phyloP scores from a whole-genome alignment of 306 rosid genomes.

The Begonia masoniana region DNA sequence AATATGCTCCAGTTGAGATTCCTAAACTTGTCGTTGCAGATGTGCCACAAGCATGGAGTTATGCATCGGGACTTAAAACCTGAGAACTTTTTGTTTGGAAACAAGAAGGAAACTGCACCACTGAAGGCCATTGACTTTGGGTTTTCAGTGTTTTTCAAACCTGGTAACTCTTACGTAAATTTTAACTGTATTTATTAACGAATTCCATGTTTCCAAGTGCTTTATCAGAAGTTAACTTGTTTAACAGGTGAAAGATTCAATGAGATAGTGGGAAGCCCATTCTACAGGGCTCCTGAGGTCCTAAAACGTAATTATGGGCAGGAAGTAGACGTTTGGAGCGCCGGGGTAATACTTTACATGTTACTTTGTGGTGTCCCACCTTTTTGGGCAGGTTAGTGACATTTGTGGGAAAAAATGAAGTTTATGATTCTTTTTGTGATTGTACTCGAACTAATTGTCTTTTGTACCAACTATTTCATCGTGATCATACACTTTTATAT shows the following conservation, averaged over 20 bases:
- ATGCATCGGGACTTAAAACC: conserved; percentile 28
- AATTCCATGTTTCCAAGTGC: not conserved
- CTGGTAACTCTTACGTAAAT: conserved; percentile 12
- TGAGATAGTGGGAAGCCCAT: conserved; percentile 75
- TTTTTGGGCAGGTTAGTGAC: conserved; percentile 80
- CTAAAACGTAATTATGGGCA: conserved; percentile 70
- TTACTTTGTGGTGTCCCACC: conserved; percentile 80
- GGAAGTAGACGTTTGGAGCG: conserved; percentile 87
- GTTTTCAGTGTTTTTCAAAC: conserved; percentile 23
- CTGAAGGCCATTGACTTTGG: conserved; percentile 26
- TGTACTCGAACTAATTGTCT: no score
- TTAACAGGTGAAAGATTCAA: conserved; percentile 32
- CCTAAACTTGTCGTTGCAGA: conserved; percentile 9
- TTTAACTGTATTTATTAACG: not conserved
- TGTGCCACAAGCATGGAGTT: conserved; percentile 22
- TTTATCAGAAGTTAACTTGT: not conserved
- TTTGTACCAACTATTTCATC: no score
- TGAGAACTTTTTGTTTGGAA: conserved; percentile 20
- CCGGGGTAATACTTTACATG: conserved; percentile 75
- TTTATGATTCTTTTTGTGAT: no score
- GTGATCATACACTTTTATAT: no score
- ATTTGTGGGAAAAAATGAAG: no score
- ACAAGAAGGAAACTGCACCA: conserved; percentile 22
- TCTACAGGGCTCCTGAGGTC: conserved; percentile 87
- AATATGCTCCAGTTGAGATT: no score